These are phyloP conservation scores for Typha latifolia DNA, from an alignment of 176 grass and related monocot species.

Conservation along the genomic window DNA sequence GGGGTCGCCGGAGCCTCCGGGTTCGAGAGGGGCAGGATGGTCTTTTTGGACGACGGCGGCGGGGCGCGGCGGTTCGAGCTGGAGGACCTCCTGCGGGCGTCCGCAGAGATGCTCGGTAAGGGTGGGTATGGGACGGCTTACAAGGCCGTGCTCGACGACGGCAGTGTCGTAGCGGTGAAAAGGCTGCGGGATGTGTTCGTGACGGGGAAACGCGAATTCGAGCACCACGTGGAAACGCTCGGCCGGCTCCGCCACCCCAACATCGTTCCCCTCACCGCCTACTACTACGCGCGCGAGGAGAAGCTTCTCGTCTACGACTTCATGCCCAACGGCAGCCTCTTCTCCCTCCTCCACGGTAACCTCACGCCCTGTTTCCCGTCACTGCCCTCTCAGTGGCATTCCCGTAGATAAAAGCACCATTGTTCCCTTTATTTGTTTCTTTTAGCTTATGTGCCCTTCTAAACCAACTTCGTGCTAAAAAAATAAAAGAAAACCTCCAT, in stretches of 20 bases:
- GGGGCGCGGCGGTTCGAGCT: constrained; percentile 59
- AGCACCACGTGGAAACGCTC: constrained; percentile 75
- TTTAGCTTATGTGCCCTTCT: no score
- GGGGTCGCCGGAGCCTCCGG: constrained; percentile 26
- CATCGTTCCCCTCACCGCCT: constrained; percentile 63
- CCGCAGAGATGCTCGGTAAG: constrained; percentile 96
- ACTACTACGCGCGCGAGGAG: constrained; percentile 96
- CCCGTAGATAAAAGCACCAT: no score
- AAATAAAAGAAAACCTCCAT: background rate
- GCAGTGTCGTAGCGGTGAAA: constrained; percentile 72
- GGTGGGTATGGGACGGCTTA: constrained; percentile 81
- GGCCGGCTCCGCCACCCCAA: constrained; percentile 65
- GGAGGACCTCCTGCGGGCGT: constrained; percentile 84
- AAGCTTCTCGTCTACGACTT: constrained; percentile 95
- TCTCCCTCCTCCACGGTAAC: constrained; percentile 74
- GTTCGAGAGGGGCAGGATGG: constrained; percentile 79
- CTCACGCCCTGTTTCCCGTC: background rate
- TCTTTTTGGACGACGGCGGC: constrained; percentile 49
- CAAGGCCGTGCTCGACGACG: constrained; percentile 83
- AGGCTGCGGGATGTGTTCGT: constrained; percentile 57
- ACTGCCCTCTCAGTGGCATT: no score
- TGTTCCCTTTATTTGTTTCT: no score
- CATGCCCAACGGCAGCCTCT: constrained; percentile 95
- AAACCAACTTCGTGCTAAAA: background rate
- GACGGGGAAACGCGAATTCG: constrained; percentile 67